These are phyloP conservation scores for Eurotiales sp. DNA, from an alignment of 2,329 filamentous ascomycete genomes.

Conservation along the genomic window DNA sequence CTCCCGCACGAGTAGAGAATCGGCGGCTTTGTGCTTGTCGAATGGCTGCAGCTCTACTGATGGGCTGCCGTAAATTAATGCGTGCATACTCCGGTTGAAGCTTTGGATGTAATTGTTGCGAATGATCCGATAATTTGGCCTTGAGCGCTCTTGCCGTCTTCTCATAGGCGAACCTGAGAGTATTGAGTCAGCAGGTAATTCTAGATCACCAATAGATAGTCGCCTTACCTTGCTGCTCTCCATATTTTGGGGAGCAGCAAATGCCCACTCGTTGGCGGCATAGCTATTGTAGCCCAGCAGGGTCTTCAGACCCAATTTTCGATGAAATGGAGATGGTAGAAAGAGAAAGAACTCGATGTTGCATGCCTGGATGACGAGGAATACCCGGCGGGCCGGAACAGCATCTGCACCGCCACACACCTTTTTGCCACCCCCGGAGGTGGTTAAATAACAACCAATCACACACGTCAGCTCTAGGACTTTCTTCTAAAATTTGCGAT, in stretches of 20 bases:
- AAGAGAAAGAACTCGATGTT: conserved; percentile 3
- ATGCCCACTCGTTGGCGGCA: conserved; percentile 49
- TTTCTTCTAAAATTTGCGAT: too few species aligned
- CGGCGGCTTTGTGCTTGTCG: conserved; percentile 62
- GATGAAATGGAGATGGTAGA: conserved; percentile 15
- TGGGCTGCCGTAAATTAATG: conserved; percentile 54
- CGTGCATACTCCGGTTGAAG: conserved; percentile 60
- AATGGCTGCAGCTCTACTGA: conserved; percentile 60
- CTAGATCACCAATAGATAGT: neutral
- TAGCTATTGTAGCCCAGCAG: conserved; percentile 25
- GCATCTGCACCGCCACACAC: conserved; percentile 15
- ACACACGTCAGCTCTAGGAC: too few species aligned
- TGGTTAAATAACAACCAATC: too few species aligned
- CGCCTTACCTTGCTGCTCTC: conserved; percentile 44
- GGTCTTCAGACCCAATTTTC: neutral
- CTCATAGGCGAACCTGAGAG: conserved; percentile 44
- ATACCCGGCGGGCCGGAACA: neutral
- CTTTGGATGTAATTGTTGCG: conserved; percentile 41
- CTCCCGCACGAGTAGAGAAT: conserved; percentile 54
- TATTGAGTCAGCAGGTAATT: neutral
- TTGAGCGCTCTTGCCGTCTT: conserved; percentile 44
- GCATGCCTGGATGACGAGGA: conserved; percentile 25
- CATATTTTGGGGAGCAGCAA: conserved; percentile 49
- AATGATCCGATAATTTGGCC: conserved; percentile 39
- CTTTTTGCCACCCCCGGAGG: conserved; percentile 11